Percentiles rank a stretch among this genome's conserved stretches.
Conservation (phyloP, 164 flowering plant species). For the Euptelea pleiosperma region DNA sequence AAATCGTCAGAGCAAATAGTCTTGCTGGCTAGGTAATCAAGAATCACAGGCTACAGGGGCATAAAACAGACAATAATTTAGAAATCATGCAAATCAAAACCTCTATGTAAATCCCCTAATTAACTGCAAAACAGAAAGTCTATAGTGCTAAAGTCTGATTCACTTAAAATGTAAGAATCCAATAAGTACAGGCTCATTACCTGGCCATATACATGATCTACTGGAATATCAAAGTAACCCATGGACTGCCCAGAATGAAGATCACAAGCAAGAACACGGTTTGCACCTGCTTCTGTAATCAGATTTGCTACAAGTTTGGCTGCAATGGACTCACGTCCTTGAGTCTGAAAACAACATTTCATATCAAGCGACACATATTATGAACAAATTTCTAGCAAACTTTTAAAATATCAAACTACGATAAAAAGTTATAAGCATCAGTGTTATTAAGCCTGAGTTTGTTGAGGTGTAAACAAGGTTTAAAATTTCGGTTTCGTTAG, state of each 20-base stretch:
- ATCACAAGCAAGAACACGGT: conserved; percentile 97
- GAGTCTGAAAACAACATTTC: conserved; percentile 54
- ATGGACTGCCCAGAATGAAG: conserved; percentile 99
- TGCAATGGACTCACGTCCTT: conserved; percentile 98
- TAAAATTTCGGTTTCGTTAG: no score
- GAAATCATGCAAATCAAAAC: conserved; percentile 3
- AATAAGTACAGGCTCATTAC: conserved; percentile 30
- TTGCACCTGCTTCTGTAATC: conserved; percentile 96
- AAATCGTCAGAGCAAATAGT: conserved; percentile 70
- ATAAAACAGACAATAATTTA: conserved; percentile 10
- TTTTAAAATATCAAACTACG: background rate
- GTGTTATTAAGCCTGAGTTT: no score
- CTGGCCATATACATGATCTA: conserved; percentile 95
- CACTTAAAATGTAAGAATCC: background rate
- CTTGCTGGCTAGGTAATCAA: conserved; percentile 98
- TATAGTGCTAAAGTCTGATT: no score
- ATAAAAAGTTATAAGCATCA: background rate
- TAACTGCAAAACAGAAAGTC: no score
- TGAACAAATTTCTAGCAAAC: background rate
- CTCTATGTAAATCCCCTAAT: no score
- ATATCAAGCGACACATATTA: background rate
- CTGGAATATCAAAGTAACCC: conserved; percentile 99
- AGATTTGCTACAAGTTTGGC: conserved; percentile 97
- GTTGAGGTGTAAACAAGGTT: no score
- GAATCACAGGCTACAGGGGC: conserved; percentile 73